Conservation (phyloP, 805 yeast species). For the Saccharomycopsis synnaedendra region DNA sequence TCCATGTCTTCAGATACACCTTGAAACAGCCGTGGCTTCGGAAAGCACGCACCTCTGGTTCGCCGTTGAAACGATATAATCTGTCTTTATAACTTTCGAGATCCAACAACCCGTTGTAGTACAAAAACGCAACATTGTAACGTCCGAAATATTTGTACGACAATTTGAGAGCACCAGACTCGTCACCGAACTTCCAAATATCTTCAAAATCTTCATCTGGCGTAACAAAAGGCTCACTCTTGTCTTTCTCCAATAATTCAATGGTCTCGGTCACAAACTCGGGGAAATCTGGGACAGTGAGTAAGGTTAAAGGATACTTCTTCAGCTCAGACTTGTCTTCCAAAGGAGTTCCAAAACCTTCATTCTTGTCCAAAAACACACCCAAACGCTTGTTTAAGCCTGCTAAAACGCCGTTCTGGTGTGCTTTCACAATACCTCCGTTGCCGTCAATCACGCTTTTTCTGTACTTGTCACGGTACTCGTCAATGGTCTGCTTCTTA, state of each 20-base stretch:
- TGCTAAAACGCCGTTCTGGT: slow-evolving; percentile 57
- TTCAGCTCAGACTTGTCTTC: slow-evolving; percentile 20
- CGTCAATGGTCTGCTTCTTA: slow-evolving; percentile 56
- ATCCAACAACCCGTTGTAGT: slow-evolving; percentile 30
- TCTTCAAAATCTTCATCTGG: no score
- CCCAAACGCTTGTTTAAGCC: slow-evolving; percentile 46
- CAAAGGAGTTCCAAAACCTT: slow-evolving; percentile 65
- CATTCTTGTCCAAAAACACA: slow-evolving; percentile 55
- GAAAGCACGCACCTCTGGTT: slow-evolving; percentile 40
- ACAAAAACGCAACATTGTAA: slow-evolving; percentile 11
- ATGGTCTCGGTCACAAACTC: slow-evolving; percentile 1
- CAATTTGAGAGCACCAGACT: slow-evolving; percentile 32
- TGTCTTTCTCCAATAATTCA: neutral
- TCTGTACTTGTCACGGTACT: slow-evolving; percentile 61
- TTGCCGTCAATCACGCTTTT: slow-evolving; percentile 47
- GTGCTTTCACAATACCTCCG: slow-evolving; percentile 74
- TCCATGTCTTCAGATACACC: neutral
- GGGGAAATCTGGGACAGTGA: slow-evolving; percentile 27
- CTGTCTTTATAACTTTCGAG: slow-evolving; percentile 25
- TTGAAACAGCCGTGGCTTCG: slow-evolving; percentile 49
- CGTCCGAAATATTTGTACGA: slow-evolving; percentile 42
- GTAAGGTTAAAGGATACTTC: slow-evolving; percentile 10
- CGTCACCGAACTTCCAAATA: no score
- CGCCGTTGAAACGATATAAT: slow-evolving; percentile 26
- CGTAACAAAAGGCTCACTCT: no score